Evolutionary conservation across 1,139 yeast species (phyloP).

Genomic region (Zhuliangozyma blackwelliae): DNA sequence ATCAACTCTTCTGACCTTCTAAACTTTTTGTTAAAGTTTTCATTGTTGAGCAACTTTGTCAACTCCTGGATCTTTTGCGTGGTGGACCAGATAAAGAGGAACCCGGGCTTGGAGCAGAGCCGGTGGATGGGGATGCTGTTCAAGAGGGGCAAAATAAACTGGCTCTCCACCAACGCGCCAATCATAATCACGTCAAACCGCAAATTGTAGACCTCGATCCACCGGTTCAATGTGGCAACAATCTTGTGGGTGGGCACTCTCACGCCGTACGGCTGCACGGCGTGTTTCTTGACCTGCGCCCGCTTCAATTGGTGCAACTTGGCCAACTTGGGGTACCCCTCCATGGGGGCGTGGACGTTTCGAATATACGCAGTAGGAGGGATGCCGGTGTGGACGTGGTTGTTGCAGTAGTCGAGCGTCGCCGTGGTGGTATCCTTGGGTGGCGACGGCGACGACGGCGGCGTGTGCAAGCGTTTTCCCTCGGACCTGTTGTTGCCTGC

Average conservation of each 20-base stretch:
- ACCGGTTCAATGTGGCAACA: slow-evolving; percentile 49
- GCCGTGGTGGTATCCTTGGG: too few species aligned
- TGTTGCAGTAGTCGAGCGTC: slow-evolving; percentile 74
- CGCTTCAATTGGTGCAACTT: slow-evolving; percentile 60
- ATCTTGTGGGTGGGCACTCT: slow-evolving; percentile 51
- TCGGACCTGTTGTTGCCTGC: too few species aligned
- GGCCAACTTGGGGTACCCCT: slow-evolving; percentile 83
- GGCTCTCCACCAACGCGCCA: slow-evolving; percentile 77
- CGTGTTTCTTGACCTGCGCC: slow-evolving; percentile 42
- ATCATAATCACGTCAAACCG: slow-evolving; percentile 89
- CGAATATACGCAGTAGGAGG: slow-evolving; percentile 61
- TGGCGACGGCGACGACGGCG: background rate
- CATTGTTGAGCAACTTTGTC: slow-evolving; percentile 52
- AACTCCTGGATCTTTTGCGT: slow-evolving; percentile 65
- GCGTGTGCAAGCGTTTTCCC: too few species aligned
- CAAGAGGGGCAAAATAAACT: slow-evolving; percentile 56
- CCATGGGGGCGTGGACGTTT: slow-evolving; percentile 60
- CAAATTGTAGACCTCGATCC: slow-evolving; percentile 55
- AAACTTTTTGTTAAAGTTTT: slow-evolving; percentile 68
- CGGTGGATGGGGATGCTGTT: slow-evolving; percentile 64
- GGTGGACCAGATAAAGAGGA: slow-evolving; percentile 82
- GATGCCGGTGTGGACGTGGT: slow-evolving; percentile 56
- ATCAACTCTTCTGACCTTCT: slow-evolving; percentile 85
- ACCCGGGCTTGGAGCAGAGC: slow-evolving; percentile 80
- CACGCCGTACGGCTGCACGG: slow-evolving; percentile 64